Evolutionary conservation across 2,329 filamentous ascomycete genomes (phyloP).

Genomic region (Curvularia lunata): DNA sequence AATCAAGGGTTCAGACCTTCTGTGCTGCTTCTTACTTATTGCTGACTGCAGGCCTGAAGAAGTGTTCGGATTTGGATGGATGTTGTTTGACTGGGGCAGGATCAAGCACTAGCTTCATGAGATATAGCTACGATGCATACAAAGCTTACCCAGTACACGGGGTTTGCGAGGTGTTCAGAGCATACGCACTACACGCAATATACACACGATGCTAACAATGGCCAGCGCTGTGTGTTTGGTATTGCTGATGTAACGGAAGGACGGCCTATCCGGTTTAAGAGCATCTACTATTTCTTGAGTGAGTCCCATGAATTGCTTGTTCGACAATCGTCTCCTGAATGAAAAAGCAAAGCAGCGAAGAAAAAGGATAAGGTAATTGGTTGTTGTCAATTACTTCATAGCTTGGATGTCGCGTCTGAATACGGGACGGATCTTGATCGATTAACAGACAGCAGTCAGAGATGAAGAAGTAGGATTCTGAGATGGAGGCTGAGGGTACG

Average conservation of each 20-base stretch:
- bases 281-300: neutral
- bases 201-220: too few relatives aligned
- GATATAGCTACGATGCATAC: neutral
- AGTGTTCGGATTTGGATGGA: neutral
- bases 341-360: neutral
- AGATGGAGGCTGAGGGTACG: neutral
- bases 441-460: neutral
- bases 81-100: neutral
- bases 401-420: neutral
- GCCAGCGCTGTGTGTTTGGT: too few relatives aligned
- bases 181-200: too few relatives aligned
- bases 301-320: neutral
- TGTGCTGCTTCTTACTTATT: neutral
- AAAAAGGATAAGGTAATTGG: neutral
- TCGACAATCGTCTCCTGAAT: neutral
- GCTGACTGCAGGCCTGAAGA: neutral
- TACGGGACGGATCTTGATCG: neutral
- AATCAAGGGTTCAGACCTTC: neutral
- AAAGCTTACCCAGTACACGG: too few relatives aligned
- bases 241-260: too few relatives aligned
- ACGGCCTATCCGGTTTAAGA: neutral
- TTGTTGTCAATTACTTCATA: neutral
- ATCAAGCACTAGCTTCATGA: neutral
- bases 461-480: neutral
- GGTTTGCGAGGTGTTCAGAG: too few relatives aligned